Conservation (phyloP, 2,329 filamentous ascomycete species). For the Clonostachys rosea region DNA sequence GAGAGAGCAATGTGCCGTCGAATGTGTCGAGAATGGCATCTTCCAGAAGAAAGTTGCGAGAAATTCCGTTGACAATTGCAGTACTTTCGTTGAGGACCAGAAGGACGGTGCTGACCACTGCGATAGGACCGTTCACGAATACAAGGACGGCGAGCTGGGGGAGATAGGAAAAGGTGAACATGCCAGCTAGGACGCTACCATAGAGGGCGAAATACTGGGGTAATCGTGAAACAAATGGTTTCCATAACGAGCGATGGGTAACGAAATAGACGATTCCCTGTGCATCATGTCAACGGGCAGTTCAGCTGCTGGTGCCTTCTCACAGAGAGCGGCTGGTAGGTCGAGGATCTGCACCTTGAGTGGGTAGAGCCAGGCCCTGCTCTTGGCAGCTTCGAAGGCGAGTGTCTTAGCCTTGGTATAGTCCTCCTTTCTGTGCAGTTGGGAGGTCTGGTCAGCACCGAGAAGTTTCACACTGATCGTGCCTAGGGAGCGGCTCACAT, state of each 20-base stretch:
- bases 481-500: constrained; percentile 24
- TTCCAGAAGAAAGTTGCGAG: constrained; percentile 70
- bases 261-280: constrained; percentile 58
- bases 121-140: constrained; percentile 79
- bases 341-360: constrained; percentile 49
- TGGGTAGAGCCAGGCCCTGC: constrained; percentile 81
- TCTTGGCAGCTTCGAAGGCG: constrained; percentile 65
- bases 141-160: constrained; percentile 81
- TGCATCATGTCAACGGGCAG: constrained; percentile 5
- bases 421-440: constrained; percentile 56
- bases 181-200: constrained; percentile 64
- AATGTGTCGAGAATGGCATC: constrained; percentile 86
- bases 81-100: constrained; percentile 62
- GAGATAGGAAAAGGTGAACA: constrained; percentile 85
- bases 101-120: constrained; percentile 67
- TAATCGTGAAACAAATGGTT: constrained; percentile 50
- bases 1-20: constrained; percentile 63
- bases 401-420: constrained; percentile 60
- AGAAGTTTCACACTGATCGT: constrained; percentile 6
- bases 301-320: background rate
- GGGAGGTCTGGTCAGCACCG: constrained; percentile 1
- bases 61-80: constrained; percentile 49
- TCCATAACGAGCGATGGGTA: constrained; percentile 51
- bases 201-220: constrained; percentile 65
- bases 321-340: background rate